Percentiles rank a stretch among this genome's conserved stretches.
Evolutionary conservation across 306 rosid species (phyloP).

Genomic region (Rosa persica): DNA sequence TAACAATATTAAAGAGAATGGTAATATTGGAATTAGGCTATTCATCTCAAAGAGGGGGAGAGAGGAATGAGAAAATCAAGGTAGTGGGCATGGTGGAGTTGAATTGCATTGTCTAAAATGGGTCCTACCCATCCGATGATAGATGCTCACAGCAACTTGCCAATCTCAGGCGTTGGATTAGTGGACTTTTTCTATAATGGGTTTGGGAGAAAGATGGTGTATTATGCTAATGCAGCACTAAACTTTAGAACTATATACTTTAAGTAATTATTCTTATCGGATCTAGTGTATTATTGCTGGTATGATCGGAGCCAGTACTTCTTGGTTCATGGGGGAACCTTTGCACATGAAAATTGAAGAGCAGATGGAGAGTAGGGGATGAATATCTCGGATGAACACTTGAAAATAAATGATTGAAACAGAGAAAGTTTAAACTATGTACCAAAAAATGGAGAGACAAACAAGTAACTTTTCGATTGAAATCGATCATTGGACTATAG

Average conservation of each 20-base stretch:
- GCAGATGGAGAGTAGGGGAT: background rate
- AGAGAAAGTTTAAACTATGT: background rate
- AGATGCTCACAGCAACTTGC: constrained; percentile 38
- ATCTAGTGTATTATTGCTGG: background rate
- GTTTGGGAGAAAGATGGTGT: background rate
- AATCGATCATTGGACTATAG: constrained; percentile 30
- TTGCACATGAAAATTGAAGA: constrained; percentile 15
- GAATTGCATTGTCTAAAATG: constrained; percentile 29
- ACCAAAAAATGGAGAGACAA: background rate
- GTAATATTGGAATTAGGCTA: constrained; percentile 20
- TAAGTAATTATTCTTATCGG: background rate
- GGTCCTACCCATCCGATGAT: constrained; percentile 50
- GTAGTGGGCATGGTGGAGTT: constrained; percentile 31
- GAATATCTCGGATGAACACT: background rate
- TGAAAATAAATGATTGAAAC: background rate
- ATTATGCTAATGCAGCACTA: constrained; percentile 2
- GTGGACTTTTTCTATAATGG: constrained; percentile 26
- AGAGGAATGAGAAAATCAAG: constrained; percentile 1
- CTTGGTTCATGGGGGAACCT: constrained; percentile 9
- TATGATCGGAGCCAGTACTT: background rate
- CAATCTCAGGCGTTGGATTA: constrained; percentile 35
- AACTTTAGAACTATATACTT: constrained; percentile 5
- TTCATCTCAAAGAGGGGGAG: background rate
- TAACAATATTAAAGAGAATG: constrained; percentile 36
- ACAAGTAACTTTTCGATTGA: constrained; percentile 23